phyloP scores from a whole-genome alignment of 1,139 yeast genomes.

The Taiozyma sp. region DNA sequence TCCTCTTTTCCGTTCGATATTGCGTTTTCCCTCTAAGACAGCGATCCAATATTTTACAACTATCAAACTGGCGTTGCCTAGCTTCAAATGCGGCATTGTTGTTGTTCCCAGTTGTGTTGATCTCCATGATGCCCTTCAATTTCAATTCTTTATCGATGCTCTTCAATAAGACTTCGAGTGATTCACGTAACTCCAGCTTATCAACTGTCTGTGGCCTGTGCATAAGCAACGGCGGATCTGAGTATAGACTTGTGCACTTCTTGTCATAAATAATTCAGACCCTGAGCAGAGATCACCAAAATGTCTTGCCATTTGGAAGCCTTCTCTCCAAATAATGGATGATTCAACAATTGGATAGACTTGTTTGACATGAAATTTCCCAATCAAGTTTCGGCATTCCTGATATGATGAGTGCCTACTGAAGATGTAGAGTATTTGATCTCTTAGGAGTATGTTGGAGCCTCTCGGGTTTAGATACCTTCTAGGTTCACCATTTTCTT shows the following conservation, averaged over 20 bases:
- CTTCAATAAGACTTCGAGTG: background rate
- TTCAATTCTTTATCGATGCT: background rate
- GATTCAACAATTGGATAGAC: slow-evolving; percentile 44
- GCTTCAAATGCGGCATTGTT: background rate
- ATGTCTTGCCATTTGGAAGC: slow-evolving; percentile 38
- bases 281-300: slow-evolving; percentile 38
- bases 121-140: background rate
- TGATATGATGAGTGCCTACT: slow-evolving; percentile 52
- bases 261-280: slow-evolving; percentile 29
- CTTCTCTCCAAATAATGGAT: slow-evolving; percentile 32
- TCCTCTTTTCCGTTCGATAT: background rate
- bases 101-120: background rate
- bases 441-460: slow-evolving; percentile 34
- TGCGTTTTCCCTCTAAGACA: background rate
- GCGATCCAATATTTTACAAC: background rate
- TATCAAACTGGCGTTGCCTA: background rate
- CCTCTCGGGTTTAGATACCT: slow-evolving; percentile 20
- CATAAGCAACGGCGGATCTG: slow-evolving; percentile 20
- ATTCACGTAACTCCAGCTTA: slow-evolving; percentile 1
- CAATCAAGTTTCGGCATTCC: slow-evolving; percentile 38
- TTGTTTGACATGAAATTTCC: slow-evolving; percentile 35
- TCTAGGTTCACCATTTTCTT: background rate
- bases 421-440: slow-evolving; percentile 36
- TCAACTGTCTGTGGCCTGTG: slow-evolving; percentile 3
- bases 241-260: slow-evolving; percentile 23